phyloP scores from a whole-genome alignment of 108 stramenopile species.

The Cyclostephanos invisitatus region DNA sequence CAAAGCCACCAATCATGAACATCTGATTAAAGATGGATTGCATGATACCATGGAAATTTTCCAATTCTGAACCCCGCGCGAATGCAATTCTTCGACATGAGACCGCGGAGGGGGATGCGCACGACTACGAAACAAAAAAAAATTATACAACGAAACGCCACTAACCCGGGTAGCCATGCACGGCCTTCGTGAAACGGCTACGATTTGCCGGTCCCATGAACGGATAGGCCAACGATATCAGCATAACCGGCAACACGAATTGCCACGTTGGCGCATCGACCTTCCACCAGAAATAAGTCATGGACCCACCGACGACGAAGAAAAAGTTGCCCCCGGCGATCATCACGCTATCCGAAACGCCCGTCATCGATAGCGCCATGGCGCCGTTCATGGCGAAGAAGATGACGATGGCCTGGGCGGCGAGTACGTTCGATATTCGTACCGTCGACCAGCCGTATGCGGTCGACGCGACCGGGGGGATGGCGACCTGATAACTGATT shows the following conservation, averaged over 20 bases:
- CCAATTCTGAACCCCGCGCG: constrained; percentile 10
- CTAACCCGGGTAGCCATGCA: constrained; percentile 14
- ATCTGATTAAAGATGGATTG: constrained; percentile 31
- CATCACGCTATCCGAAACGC: constrained; percentile 6
- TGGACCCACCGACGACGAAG: constrained; percentile 7
- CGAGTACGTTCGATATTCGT: constrained; percentile 45
- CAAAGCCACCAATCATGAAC: constrained; percentile 19
- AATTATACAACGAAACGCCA: background rate
- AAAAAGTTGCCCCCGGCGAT: constrained; percentile 3
- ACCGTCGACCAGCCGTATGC: constrained; percentile 67
- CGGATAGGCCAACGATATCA: constrained; percentile 24
- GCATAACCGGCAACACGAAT: constrained; percentile 14
- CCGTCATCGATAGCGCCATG: constrained; percentile 14
- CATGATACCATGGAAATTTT: constrained; percentile 16
- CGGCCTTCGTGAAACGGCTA: constrained; percentile 9
- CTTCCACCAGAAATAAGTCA: constrained; percentile 20
- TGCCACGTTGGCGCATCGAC: constrained; percentile 2
- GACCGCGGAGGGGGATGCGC: background rate
- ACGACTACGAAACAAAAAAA: background rate
- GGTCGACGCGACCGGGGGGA: constrained; percentile 62
- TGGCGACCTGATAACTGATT: constrained; percentile 26
- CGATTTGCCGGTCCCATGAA: constrained; percentile 30
- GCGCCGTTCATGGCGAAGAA: constrained; percentile 17
- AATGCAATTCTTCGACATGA: background rate
- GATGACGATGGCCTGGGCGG: constrained; percentile 13